Conservation (phyloP, 2,329 filamentous ascomycete genomes). For the Lachnellula cervina region DNA sequence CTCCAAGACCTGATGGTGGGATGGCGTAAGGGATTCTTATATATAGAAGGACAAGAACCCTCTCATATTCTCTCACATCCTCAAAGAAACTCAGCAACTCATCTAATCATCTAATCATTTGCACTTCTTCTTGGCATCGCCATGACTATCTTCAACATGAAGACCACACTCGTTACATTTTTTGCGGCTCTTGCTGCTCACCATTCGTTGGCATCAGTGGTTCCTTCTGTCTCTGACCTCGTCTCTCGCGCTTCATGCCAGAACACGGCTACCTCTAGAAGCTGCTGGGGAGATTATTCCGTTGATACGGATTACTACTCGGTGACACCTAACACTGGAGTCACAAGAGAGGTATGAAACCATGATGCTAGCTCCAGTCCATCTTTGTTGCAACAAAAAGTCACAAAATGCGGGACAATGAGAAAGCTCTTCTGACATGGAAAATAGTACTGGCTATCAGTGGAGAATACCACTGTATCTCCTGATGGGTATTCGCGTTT, state of each 20-base stretch:
- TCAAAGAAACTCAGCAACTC: not conserved
- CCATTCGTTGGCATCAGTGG: slow-evolving; percentile 18
- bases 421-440: not conserved
- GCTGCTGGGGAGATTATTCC: slow-evolving; percentile 30
- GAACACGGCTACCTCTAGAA: slow-evolving; percentile 28
- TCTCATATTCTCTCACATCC: slow-evolving; percentile 4
- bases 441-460: slow-evolving; percentile 23
- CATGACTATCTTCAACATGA: slow-evolving; percentile 22
- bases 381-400: not conserved
- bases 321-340: slow-evolving; percentile 31
- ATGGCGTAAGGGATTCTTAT: not conserved
- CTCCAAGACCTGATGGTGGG: not conserved
- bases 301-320: slow-evolving; percentile 30
- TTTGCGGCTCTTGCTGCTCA: slow-evolving; percentile 16
- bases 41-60: not conserved
- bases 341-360: slow-evolving; percentile 28
- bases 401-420: no score
- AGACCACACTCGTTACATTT: slow-evolving; percentile 21
- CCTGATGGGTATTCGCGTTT: slow-evolving; percentile 44
- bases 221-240: slow-evolving; percentile 15
- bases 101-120: slow-evolving; percentile 9
- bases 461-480: slow-evolving; percentile 25
- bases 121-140: slow-evolving; percentile 13
- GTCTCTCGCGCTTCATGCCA: slow-evolving; percentile 21
- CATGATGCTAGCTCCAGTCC: not conserved